Evolutionary conservation across 2,329 filamentous ascomycete species (phyloP), one percentile per base, ranked within the genome.

Genomic region (Botrytis aclada): DNA sequence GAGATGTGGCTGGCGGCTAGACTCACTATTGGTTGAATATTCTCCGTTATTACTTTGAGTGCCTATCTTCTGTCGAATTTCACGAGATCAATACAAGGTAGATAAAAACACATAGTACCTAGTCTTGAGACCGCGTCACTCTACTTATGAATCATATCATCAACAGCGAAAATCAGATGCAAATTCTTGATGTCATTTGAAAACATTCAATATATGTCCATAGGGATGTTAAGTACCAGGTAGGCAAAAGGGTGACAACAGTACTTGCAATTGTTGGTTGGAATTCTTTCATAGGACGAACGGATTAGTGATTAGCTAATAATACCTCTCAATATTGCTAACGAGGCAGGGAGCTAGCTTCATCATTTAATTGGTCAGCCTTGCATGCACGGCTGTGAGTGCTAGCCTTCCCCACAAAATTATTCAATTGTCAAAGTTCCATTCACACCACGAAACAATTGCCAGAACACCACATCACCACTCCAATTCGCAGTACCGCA

Each of bases 361-460:
- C 58, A 25, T 41, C 60, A 39, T 39, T 8, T 39, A 1, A 39
- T 41, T 18, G 14, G n/a, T 34, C 43, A 67, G 64, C 64, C 64
- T 67, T 67, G 47, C 45, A 67, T 67, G 34, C 64, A n/a, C 51
- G 64, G 64, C 64, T 54, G 16, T 39, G 32, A n/a, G 4, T 51
- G 2, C 34, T 37, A 12, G 22, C 63, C n/a, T 29, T 34, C 32
- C 39, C 39, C 37, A 47, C 45, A 51, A 66, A 51, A 54, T 66
- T 54, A 51, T n/a, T 39, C 9, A 29, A 29, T 56, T 29, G 51
- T 56, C 51, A 29, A 56, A 16, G 25, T 56, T 43, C 29, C 61
- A 43, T 43, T 29, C 61, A 43, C 20, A 25, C 8, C 18, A 60
- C 51, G 51, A 54, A 54, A 29, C 25, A 14, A 29, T 8, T 29